phyloP scores from a whole-genome alignment of 306 rosid species.

The Cyamopsis tetragonoloba region DNA sequence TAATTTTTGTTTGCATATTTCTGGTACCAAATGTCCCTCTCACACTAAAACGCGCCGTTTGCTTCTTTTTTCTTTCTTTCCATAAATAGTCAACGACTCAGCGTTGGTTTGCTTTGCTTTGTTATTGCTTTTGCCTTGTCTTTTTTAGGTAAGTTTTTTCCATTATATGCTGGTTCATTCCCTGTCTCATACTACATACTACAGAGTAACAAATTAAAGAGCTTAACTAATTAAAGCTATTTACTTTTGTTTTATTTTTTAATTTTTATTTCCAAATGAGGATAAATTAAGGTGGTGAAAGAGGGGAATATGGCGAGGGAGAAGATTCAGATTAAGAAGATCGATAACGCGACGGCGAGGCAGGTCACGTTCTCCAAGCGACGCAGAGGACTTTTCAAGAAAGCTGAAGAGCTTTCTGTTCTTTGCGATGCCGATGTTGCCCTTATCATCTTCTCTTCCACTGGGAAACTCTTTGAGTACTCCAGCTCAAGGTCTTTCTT shows the following conservation, averaged over 20 bases:
- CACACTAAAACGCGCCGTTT: slow-evolving; percentile 8
- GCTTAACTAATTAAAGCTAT: slow-evolving; percentile 8
- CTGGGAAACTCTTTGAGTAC: slow-evolving; percentile 85
- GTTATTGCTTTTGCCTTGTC: slow-evolving; percentile 15
- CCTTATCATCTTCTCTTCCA: slow-evolving; percentile 70
- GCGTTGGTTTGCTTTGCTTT: background rate
- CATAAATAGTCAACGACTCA: slow-evolving; percentile 29
- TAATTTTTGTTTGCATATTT: slow-evolving; percentile 35
- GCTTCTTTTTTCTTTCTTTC: slow-evolving; percentile 20
- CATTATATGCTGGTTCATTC: slow-evolving; percentile 36
- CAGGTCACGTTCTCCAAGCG: slow-evolving; percentile 95
- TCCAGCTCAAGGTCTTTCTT: slow-evolving; percentile 65
- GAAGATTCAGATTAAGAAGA: slow-evolving; percentile 96
- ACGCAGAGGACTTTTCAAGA: slow-evolving; percentile 80
- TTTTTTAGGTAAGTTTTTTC: slow-evolving; percentile 32
- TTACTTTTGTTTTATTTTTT: background rate
- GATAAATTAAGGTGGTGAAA: slow-evolving; percentile 18
- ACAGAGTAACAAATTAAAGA: background rate
- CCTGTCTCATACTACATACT: background rate
- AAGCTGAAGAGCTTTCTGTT: slow-evolving; percentile 92
- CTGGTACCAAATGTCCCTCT: slow-evolving; percentile 15
- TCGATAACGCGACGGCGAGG: slow-evolving; percentile 85
- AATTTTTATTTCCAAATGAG: background rate
- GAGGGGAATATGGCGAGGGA: slow-evolving; percentile 67
- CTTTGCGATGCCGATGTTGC: slow-evolving; percentile 94